phyloP scores from a whole-genome alignment of 441 rosid species.

The Erodium trifolium region DNA sequence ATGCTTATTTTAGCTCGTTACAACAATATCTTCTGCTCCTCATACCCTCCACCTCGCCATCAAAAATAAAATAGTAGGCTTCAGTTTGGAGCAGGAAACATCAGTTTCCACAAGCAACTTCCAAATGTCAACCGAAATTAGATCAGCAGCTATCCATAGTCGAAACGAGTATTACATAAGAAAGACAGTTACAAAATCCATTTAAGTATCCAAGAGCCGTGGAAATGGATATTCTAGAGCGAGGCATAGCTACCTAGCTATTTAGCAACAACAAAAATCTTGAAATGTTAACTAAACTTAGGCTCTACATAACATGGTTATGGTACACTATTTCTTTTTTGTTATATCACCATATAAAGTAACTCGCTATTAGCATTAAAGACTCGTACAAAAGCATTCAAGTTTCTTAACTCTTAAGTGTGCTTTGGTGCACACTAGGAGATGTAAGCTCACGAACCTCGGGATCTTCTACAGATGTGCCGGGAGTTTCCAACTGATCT shows the following conservation, averaged over 20 bases:
- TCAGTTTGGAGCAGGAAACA: neutral
- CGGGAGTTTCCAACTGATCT: slow-evolving; percentile 35
- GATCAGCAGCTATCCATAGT: neutral
- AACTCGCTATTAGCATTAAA: neutral
- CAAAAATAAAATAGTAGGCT: neutral
- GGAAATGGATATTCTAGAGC: neutral
- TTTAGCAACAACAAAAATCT: neutral
- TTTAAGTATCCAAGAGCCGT: neutral
- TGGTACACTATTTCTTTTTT: neutral
- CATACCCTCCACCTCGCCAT: neutral
- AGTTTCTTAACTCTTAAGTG: neutral
- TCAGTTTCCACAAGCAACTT: neutral
- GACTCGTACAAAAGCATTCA: neutral
- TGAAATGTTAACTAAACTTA: neutral
- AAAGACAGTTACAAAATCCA: neutral
- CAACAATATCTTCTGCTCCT: slow-evolving; percentile 5
- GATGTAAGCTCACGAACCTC: slow-evolving; percentile 38
- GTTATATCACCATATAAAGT: neutral
- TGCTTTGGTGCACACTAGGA: neutral
- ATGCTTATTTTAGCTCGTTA: neutral
- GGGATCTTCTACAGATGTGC: slow-evolving; percentile 33
- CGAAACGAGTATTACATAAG: neutral
- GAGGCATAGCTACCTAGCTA: neutral
- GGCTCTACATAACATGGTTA: neutral
- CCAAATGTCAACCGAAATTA: neutral